phyloP scores from a whole-genome alignment of 225 moss, liverwort and hornwort genomes.

The Marchantia paleacea region DNA sequence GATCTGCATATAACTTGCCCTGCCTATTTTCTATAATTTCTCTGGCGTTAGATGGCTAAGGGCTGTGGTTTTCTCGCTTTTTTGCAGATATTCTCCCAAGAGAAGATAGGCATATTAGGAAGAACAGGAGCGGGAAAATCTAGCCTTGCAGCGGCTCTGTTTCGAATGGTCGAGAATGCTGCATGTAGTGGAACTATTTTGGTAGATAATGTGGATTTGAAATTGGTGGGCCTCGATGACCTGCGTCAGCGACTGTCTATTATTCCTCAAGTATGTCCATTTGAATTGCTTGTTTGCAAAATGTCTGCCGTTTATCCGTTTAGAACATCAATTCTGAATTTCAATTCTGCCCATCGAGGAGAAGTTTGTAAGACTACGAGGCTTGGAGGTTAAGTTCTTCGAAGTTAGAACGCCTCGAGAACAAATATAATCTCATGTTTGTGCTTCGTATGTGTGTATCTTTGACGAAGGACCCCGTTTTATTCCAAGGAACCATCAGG shows the following conservation, averaged over 20 bases:
- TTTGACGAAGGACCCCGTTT: constrained; percentile 60
- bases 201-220: constrained; percentile 66
- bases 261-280: constrained; percentile 54
- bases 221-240: constrained; percentile 72
- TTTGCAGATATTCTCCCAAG: constrained; percentile 34
- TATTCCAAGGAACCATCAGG: constrained; percentile 81
- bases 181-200: constrained; percentile 77
- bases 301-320: constrained; percentile 20
- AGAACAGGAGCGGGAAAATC: constrained; percentile 97
- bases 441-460: neutral
- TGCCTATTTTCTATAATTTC: neutral
- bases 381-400: neutral
- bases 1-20: neutral
- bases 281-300: too few species aligned
- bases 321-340: neutral
- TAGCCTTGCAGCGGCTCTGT: constrained; percentile 87
- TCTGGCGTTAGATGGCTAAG: neutral
- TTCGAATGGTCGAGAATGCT: constrained; percentile 83
- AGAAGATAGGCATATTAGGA: constrained; percentile 91
- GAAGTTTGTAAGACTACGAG: neutral
- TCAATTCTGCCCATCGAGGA: neutral
- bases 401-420: neutral
- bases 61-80: constrained; percentile 30
- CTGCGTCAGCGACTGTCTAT: constrained; percentile 89
- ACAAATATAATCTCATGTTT: neutral